Evolutionary conservation across 352 stramenopile genomes (phyloP).

Genomic region (Globisporangium apiculatum): DNA sequence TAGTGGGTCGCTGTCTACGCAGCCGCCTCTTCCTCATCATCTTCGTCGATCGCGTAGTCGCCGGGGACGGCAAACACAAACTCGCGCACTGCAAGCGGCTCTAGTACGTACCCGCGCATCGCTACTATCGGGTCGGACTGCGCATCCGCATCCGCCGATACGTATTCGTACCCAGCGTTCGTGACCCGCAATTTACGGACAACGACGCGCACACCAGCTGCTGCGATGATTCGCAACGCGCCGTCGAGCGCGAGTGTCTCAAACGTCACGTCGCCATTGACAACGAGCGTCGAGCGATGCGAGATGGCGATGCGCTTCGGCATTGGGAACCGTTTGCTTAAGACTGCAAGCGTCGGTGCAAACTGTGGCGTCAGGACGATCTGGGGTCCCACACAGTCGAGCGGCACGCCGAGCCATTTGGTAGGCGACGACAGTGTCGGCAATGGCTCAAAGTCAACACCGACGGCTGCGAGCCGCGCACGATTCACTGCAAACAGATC

Average conservation of each 20-base stretch:
- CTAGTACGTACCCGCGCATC: slow-evolving; percentile 53
- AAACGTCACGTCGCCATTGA: slow-evolving; percentile 44
- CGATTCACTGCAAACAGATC: slow-evolving; percentile 49
- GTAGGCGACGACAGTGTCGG: slow-evolving; percentile 4
- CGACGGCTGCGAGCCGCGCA: slow-evolving; percentile 26
- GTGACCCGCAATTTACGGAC: slow-evolving; percentile 30
- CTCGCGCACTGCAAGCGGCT: slow-evolving; percentile 27
- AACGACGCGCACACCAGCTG: slow-evolving; percentile 33
- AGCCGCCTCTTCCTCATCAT: not conserved
- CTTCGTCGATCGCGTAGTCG: slow-evolving; percentile 36
- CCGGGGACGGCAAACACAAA: slow-evolving; percentile 39
- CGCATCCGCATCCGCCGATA: slow-evolving; percentile 8
- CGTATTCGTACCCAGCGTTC: slow-evolving; percentile 48
- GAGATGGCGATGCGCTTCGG: slow-evolving; percentile 27
- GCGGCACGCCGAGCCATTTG: slow-evolving; percentile 47
- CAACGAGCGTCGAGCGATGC: slow-evolving; percentile 43
- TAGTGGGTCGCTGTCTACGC: too few species aligned
- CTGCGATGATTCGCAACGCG: slow-evolving; percentile 36
- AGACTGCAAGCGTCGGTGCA: slow-evolving; percentile 19
- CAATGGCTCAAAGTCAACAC: slow-evolving; percentile 8
- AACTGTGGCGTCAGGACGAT: slow-evolving; percentile 40
- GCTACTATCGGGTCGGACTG: slow-evolving; percentile 28
- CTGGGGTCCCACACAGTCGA: slow-evolving; percentile 33
- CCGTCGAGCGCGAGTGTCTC: slow-evolving; percentile 36
- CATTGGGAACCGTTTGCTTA: slow-evolving; percentile 25